phyloP scores from a whole-genome alignment of 2,329 filamentous ascomycete species.

The Alternaria panax region DNA sequence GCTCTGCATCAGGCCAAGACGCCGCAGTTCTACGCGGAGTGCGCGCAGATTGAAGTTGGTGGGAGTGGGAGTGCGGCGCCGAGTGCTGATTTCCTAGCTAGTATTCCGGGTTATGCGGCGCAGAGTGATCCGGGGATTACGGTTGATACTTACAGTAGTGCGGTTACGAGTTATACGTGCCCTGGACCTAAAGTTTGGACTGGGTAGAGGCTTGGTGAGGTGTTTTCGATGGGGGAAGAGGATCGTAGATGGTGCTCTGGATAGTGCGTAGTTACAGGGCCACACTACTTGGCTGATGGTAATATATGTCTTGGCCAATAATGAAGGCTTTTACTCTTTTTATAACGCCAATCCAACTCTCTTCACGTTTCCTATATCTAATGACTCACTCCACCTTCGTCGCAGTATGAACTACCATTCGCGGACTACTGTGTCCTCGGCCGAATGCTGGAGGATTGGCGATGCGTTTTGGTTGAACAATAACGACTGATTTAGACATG shows the following conservation, averaged over 20 bases:
- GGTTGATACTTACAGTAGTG: slow-evolving; percentile 60
- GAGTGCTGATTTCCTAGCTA: slow-evolving; percentile 52
- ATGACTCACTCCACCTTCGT: background rate
- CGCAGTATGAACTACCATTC: too few relatives aligned
- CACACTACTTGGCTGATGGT: background rate
- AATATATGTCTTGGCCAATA: background rate
- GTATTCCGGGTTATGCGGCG: slow-evolving; percentile 53
- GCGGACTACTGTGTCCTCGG: too few relatives aligned
- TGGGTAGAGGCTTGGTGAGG: slow-evolving; percentile 29
- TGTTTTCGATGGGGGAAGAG: too few relatives aligned
- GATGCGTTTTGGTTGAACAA: background rate
- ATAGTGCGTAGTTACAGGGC: background rate
- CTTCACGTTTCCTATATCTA: background rate
- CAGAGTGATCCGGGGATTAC: slow-evolving; percentile 59
- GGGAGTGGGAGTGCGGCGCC: slow-evolving; percentile 59
- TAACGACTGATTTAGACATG: background rate
- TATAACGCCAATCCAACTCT: background rate
- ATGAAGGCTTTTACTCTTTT: background rate
- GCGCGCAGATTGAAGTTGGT: slow-evolving; percentile 63
- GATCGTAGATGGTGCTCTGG: too few relatives aligned
- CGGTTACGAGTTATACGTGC: slow-evolving; percentile 56
- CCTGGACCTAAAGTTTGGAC: slow-evolving; percentile 61
- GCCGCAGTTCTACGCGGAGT: slow-evolving; percentile 64
- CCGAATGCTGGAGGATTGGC: background rate
- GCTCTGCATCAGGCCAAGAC: slow-evolving; percentile 63